Conservation (phyloP, 208 protist genomes). For the Acanthamoeba sp. region DNA sequence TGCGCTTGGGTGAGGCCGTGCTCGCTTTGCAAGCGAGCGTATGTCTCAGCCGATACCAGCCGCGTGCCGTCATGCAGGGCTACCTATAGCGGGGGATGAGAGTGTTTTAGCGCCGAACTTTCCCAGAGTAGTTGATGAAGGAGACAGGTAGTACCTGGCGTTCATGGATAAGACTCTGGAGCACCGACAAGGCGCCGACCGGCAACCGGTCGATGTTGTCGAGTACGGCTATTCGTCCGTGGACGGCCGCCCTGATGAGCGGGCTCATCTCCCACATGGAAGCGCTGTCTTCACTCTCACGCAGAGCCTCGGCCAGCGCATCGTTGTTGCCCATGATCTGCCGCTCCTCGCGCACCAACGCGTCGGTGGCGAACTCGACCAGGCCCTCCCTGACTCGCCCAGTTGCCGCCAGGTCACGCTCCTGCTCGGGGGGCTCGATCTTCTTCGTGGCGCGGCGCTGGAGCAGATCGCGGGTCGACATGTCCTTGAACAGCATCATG, state of each 20-base stretch:
- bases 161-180: slow-evolving; percentile 57
- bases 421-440: not conserved
- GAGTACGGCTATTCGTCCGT: slow-evolving; percentile 93
- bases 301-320: not conserved
- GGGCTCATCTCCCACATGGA: slow-evolving; percentile 91
- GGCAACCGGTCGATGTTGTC: slow-evolving; percentile 90
- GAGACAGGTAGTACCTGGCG: slow-evolving; percentile 4
- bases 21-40: not conserved
- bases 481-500: slow-evolving; percentile 94
- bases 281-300: not conserved
- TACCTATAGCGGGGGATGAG: not conserved
- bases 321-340: not conserved
- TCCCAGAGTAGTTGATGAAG: too few relatives aligned
- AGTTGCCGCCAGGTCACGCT: slow-evolving; percentile 77
- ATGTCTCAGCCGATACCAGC: slow-evolving; percentile 88
- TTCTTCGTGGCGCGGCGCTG: slow-evolving; percentile 92
- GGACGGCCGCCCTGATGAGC: slow-evolving; percentile 92
- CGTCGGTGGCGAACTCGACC: not conserved
- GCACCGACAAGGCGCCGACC: slow-evolving; percentile 49
- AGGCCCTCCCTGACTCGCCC: not conserved
- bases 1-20: not conserved
- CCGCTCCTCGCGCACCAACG: not conserved
- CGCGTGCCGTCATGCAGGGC: slow-evolving; percentile 90
- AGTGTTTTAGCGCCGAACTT: too few relatives aligned
- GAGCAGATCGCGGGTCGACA: slow-evolving; percentile 95